A percentile compares a stretch with the other conserved stretches of the same genome.
These are phyloP conservation scores for Allium sativum DNA, from an alignment of 106 monocot genomes.

Conservation along the genomic window DNA sequence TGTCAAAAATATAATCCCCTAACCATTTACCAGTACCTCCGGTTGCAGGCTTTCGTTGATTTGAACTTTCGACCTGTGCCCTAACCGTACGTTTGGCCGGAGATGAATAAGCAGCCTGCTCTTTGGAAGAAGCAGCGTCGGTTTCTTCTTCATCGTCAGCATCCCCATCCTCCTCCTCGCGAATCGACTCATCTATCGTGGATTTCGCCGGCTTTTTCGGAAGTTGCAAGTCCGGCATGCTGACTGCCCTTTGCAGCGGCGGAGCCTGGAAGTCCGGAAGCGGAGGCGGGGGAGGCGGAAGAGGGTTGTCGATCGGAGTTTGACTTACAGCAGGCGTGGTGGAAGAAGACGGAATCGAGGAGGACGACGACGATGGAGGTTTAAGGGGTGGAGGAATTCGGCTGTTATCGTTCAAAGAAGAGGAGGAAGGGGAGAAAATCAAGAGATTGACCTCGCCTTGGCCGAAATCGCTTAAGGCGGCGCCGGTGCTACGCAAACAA, in stretches of 20 bases:
- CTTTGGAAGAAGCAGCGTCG: slow-evolving; percentile 15
- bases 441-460: slow-evolving; percentile 25
- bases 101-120: slow-evolving; percentile 4
- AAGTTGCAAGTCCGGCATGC: slow-evolving; percentile 57
- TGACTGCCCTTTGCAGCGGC: slow-evolving; percentile 52
- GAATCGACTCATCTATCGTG: slow-evolving; percentile 18
- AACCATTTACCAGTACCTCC: neutral
- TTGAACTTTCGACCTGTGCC: slow-evolving; percentile 1
- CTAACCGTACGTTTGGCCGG: slow-evolving; percentile 7
- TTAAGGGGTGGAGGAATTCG: slow-evolving; percentile 1
- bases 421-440: slow-evolving; percentile 1
- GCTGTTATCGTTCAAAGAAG: neutral
- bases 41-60: neutral
- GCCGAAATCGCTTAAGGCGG: slow-evolving; percentile 66
- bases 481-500: slow-evolving; percentile 62
- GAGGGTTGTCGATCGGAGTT: slow-evolving; percentile 23
- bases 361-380: neutral
- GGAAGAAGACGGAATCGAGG: slow-evolving; percentile 6
- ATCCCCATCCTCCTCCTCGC: slow-evolving; percentile 49
- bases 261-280: slow-evolving; percentile 20
- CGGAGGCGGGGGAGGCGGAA: slow-evolving; percentile 59
- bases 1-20: slow-evolving; percentile 47
- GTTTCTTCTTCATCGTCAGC: slow-evolving; percentile 13
- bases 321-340: neutral
- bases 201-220: slow-evolving; percentile 1